phyloP scores from a whole-genome alignment of 73 alveolate species.

The Durusdinium trenchii region DNA sequence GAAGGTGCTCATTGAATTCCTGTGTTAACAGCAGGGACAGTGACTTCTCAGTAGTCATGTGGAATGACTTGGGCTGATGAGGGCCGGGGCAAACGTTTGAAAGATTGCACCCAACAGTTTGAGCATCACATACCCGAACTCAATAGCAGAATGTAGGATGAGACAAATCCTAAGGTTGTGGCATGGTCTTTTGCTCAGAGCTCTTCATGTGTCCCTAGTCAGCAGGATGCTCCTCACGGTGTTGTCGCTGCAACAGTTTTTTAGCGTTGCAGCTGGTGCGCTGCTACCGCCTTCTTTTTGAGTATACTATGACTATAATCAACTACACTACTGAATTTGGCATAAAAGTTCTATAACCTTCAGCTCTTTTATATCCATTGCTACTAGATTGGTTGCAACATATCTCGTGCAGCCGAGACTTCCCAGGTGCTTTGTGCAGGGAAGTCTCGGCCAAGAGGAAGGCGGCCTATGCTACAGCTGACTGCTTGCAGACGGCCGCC shows the following conservation, averaged over 20 bases:
- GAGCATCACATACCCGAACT: neutral
- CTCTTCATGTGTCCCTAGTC: neutral
- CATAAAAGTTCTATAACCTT: too few species aligned
- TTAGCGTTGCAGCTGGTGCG: neutral
- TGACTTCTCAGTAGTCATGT: too few species aligned
- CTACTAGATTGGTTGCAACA: too few species aligned
- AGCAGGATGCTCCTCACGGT: neutral
- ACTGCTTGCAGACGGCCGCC: neutral
- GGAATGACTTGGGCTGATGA: neutral
- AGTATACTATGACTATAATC: neutral
- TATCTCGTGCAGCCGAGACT: too few species aligned
- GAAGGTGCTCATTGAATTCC: too few species aligned
- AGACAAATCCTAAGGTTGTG: slow-evolving; percentile 14
- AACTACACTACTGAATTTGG: too few species aligned
- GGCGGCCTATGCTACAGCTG: slow-evolving; percentile 20
- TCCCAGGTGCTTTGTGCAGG: neutral
- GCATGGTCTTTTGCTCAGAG: slow-evolving; percentile 2
- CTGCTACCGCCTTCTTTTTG: neutral
- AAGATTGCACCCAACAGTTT: neutral
- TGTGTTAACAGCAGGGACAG: too few species aligned
- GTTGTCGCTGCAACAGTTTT: too few species aligned
- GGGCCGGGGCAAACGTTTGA: neutral
- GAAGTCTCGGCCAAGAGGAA: neutral
- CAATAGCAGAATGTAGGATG: too few species aligned
- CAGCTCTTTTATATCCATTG: too few species aligned